Conservation (phyloP, 2,329 filamentous ascomycete genomes). For the Eurotiales sp. region DNA sequence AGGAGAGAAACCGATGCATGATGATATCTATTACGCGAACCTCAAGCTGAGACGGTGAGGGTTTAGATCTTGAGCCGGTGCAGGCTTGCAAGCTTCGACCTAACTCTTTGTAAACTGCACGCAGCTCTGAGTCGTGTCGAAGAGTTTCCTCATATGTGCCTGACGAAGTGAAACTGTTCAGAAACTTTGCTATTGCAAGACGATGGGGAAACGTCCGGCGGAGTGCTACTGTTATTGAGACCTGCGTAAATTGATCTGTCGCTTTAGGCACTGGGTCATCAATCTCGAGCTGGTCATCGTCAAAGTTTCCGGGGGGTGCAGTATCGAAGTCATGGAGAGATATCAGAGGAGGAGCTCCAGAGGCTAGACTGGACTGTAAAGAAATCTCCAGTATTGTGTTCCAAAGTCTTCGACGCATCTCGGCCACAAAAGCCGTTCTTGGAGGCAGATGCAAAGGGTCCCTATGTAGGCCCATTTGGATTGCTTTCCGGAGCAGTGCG, state of each 20-base stretch:
- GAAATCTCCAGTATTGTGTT: slow-evolving; percentile 34
- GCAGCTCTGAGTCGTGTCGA: slow-evolving; percentile 40
- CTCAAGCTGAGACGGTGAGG: slow-evolving; percentile 18
- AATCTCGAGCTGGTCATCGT: slow-evolving; percentile 27
- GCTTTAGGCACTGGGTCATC: slow-evolving; percentile 26
- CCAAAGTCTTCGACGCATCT: slow-evolving; percentile 32
- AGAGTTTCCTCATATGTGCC: slow-evolving; percentile 14
- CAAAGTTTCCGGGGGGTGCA: slow-evolving; percentile 20
- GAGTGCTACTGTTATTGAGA: slow-evolving; percentile 34
- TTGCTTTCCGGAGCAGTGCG: slow-evolving; percentile 26
- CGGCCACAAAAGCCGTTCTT: slow-evolving; percentile 15
- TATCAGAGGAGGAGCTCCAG: slow-evolving; percentile 28
- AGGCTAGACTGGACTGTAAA: slow-evolving; percentile 29
- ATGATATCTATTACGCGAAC: slow-evolving; percentile 24
- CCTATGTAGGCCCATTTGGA: slow-evolving; percentile 31
- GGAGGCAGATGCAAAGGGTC: slow-evolving; percentile 25
- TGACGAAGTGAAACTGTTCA: slow-evolving; percentile 24
- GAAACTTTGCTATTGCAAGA: slow-evolving; percentile 29
- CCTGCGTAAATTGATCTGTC: slow-evolving; percentile 29
- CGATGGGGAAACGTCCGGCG: slow-evolving; percentile 35
- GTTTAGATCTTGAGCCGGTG: slow-evolving; percentile 1
- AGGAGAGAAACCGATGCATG: slow-evolving; percentile 25
- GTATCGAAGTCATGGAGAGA: slow-evolving; percentile 31
- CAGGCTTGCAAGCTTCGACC: slow-evolving; percentile 24
- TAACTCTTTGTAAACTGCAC: slow-evolving; percentile 42